Evolutionary conservation across 2,329 filamentous ascomycete genomes (phyloP).

Genomic region (Xylaria sp.): DNA sequence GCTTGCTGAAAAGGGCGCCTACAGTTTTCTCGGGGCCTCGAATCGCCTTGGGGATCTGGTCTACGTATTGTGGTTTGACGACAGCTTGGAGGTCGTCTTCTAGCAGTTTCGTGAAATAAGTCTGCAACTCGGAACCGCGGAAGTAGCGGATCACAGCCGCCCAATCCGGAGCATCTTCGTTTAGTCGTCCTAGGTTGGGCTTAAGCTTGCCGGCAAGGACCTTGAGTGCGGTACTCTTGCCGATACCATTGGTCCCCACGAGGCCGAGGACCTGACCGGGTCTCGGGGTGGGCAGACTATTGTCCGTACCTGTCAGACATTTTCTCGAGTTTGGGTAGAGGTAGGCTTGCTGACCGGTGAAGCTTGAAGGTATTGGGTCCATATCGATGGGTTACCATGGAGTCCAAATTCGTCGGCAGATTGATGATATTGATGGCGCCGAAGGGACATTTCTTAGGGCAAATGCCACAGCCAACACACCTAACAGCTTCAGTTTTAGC

Average conservation of each 20-base stretch:
- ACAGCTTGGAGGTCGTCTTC: slow-evolving; percentile 4
- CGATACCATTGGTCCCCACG: slow-evolving; percentile 5
- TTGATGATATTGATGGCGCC: slow-evolving; percentile 2
- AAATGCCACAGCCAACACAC: slow-evolving; percentile 2
- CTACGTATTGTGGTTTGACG: slow-evolving; percentile 5
- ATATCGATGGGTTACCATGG: slow-evolving; percentile 2
- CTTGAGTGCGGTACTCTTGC: slow-evolving; percentile 3
- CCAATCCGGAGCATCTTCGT: neutral
- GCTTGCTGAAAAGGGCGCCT: slow-evolving; percentile 1
- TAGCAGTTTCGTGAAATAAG: slow-evolving; percentile 4
- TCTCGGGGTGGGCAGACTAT: neutral
- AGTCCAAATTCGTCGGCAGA: neutral
- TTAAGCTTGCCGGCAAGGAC: slow-evolving; percentile 5
- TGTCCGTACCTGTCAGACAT: slow-evolving; percentile 5
- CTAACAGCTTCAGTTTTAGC: neutral
- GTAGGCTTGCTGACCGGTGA: slow-evolving; percentile 2
- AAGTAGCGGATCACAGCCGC: slow-evolving; percentile 4
- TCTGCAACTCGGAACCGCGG: slow-evolving; percentile 5
- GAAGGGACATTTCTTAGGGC: slow-evolving; percentile 4
- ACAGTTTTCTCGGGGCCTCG: neutral
- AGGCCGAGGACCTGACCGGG: neutral
- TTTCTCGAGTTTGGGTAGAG: neutral
- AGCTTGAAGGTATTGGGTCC: neutral
- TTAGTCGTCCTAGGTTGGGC: neutral
- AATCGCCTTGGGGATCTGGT: slow-evolving; percentile 6